Evolutionary conservation across 2,329 filamentous ascomycete species (phyloP), one percentile per base, ranked within the genome.

Genomic region (Phoma sp.): DNA sequence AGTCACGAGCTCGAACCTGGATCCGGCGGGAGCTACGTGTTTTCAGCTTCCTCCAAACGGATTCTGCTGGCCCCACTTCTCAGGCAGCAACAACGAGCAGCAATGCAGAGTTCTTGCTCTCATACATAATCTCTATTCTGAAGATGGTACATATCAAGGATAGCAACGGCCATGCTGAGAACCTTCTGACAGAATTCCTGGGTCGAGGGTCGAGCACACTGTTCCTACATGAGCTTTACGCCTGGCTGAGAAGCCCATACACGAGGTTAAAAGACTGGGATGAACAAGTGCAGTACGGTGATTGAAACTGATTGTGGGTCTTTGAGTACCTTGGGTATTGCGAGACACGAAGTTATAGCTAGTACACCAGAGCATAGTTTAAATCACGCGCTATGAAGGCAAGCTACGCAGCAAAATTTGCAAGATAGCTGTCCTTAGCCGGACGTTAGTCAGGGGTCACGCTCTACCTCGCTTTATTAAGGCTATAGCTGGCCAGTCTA

Each of bases 161-260:
- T 4, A 91, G 89, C 58, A 83, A 84, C 35, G 92, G 92, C 0
- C 86, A 90, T 65, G 91, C 92, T 0, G 91, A 95, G 71, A 86
- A 91, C 37, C 83, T 96, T 76, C 73, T 97, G 33, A 79, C 85
- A 21, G 91, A 95, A 43, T 95, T 92, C 61, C 69, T 97, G 4
- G 92, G 92, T 0, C 80, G 87, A 51, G 85, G 88, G 17, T 85
- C 92, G 72, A 86, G 91, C 1, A 80, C 82, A 17, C 74, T 96
- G 35, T 91, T 98, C 62, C 75, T 96, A 55, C 94, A 98, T 75
- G 94, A 98, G 77, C 75, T 97, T 57, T 84, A 88, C 57, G 85
- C 86, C 10, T 98, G 91, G 86, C 75, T 98, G 63, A 82, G 91
- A 52, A 96, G 92, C 73, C 92, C 93, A 0, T 94, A 86, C 67